Conservation (phyloP, 768 basidiomycete genomes). For the Russula olivacea region DNA sequence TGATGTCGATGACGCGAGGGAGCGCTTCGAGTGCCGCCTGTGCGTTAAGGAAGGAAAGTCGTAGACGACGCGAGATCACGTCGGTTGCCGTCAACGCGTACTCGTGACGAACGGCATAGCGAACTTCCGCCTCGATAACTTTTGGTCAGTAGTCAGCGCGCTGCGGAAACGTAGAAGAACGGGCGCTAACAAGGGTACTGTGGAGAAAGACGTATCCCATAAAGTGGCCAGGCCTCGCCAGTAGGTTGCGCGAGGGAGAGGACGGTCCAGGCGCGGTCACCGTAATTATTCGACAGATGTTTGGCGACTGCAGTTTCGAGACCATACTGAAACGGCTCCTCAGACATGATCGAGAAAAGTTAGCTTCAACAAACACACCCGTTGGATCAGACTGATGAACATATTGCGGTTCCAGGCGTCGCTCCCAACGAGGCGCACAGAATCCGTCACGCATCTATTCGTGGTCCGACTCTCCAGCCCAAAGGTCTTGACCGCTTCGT, state of each 20-base stretch:
- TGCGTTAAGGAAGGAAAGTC: constrained; percentile 91
- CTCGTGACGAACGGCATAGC: constrained; percentile 83
- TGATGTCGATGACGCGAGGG: constrained; percentile 84
- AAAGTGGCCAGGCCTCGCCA: constrained; percentile 76
- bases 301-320: constrained; percentile 88
- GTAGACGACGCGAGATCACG: constrained; percentile 85
- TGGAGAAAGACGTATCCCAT: constrained; percentile 65
- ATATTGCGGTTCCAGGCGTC: constrained; percentile 94
- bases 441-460: constrained; percentile 71
- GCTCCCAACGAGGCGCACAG: constrained; percentile 79
- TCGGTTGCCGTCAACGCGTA: constrained; percentile 91
- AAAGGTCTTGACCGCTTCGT: constrained; percentile 78
- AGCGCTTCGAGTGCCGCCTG: constrained; percentile 79
- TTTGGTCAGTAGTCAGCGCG: constrained; percentile 28
- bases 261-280: constrained; percentile 95
- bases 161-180: neutral
- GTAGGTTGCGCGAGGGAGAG: constrained; percentile 74
- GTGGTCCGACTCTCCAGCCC: constrained; percentile 49
- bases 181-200: constrained; percentile 65
- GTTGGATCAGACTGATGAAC: constrained; percentile 94
- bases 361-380: constrained; percentile 42
- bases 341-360: neutral
- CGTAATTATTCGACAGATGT: constrained; percentile 90
- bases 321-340: constrained; percentile 55
- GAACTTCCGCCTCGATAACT: constrained; percentile 91